These are phyloP conservation scores for Lolium perenne DNA, from an alignment of 176 grass and related monocot species.

Conservation along the genomic window DNA sequence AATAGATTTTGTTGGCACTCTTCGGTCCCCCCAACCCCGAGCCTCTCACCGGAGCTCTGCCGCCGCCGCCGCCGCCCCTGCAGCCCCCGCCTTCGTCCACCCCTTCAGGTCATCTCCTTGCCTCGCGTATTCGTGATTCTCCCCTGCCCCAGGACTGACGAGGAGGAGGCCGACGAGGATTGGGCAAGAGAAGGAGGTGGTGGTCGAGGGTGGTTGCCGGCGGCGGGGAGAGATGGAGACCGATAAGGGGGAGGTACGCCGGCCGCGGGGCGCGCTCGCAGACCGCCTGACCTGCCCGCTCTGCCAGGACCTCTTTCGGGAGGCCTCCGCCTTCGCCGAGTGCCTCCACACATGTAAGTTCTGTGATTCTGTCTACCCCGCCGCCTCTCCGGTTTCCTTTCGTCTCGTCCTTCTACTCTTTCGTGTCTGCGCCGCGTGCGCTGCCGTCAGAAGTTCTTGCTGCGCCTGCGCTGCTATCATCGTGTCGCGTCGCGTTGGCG, in stretches of 20 bases:
- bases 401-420: background rate
- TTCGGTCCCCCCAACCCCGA: conserved; percentile 7
- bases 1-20: conserved; percentile 33
- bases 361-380: conserved; percentile 12
- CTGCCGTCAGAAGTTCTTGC: too few species aligned
- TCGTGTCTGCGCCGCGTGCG: background rate
- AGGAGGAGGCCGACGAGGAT: conserved; percentile 27
- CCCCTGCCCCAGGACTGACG: background rate
- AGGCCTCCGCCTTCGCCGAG: conserved; percentile 86
- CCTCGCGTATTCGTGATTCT: background rate
- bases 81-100: background rate
- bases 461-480: background rate
- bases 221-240: conserved; percentile 38
- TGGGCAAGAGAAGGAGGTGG: conserved; percentile 15
- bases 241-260: conserved; percentile 43
- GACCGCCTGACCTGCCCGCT: conserved; percentile 83
- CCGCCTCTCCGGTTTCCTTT: conserved; percentile 17
- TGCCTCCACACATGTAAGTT: conserved; percentile 94
- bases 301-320: conserved; percentile 71
- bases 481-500: background rate
- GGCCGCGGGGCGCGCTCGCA: conserved; percentile 51
- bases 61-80: conserved; percentile 41
- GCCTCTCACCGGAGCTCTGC: conserved; percentile 60
- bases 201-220: conserved; percentile 25
- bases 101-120: background rate